Base-by-base conservation (phyloP, 1,284 basidiomycete species). In the Sporisorium sorghi region DNA sequence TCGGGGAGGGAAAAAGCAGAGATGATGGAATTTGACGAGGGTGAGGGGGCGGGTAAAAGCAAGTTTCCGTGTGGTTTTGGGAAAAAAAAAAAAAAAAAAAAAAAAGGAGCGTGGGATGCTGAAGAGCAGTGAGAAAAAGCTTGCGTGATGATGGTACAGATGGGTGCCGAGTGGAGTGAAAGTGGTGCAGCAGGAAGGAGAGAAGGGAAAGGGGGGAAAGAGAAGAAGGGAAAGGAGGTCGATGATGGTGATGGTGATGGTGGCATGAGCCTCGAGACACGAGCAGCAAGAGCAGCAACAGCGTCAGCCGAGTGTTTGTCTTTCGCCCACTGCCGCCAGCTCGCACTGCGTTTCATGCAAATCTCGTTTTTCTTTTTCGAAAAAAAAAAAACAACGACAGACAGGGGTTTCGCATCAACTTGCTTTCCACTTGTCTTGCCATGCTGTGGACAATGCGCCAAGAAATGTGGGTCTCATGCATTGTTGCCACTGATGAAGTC, bases 111-210 rank as follows among this genome's bases (percentile, higher is more conserved):
- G 70, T 67, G 44, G n/a, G 43, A 10, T 68, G 70, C 64, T 73
- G 70, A 68, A 73, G 70, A 73, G 70, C 70, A 60, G 64, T 66
- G 28, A 62, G 21, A 17, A 24, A n/a, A 17, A 40, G 39, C 50
- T 46, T 39, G 50, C n/a, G 14, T 47, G 50, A 40, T 37, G 53
- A 17, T 46, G 43, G 19, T 23, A 49, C 21, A 33, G 28, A 50
- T 3, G 39, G 12, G 6, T 14, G 28, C 0, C 23, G 17, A 28
- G 23, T 17, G n/a, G 46, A 28, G 19, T 30, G 37, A 28, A 4
- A 11, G 7, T 14, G 37, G 10, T 24, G 51, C 26, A 47, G 26
- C n/a, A 11, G 9, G 23, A 58, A 42, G 17, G 51, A 23, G 26
- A 24, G 37, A 8, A 37, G 35, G 15, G 8, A 30, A 19, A n/a